These are phyloP conservation scores for Odonthalia washingtoniensis DNA, from an alignment of 31 red algal genomes.

Conservation along the genomic window DNA sequence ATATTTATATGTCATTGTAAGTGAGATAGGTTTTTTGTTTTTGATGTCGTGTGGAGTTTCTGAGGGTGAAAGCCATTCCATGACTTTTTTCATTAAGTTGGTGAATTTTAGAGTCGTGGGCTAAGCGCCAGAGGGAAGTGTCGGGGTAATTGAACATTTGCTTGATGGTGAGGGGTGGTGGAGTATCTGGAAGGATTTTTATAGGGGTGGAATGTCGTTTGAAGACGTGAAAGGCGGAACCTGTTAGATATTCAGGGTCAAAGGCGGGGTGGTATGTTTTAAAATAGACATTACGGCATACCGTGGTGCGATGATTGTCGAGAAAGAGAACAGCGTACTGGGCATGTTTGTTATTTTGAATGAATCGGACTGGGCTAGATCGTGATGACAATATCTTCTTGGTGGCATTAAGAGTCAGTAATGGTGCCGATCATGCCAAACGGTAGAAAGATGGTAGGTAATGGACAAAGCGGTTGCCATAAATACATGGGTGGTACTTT, in stretches of 20 bases:
- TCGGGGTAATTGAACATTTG: not conserved
- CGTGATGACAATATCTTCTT: not conserved
- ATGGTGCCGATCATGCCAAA: too few relatives aligned
- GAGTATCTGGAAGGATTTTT: not conserved
- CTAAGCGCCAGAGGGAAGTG: not conserved
- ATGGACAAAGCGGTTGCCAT: not conserved
- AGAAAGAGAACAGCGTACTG: not conserved
- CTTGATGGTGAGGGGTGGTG: not conserved
- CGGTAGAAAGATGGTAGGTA: not conserved
- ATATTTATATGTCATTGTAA: slow-evolving; percentile 40
- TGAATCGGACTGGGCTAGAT: not conserved
- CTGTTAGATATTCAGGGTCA: too few relatives aligned
- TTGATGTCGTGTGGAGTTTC: not conserved
- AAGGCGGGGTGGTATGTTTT: not conserved
- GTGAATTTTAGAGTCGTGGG: not conserved
- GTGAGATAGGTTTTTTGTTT: too few relatives aligned
- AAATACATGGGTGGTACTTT: not conserved
- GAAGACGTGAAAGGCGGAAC: not conserved
- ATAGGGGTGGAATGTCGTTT: not conserved
- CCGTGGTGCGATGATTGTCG: not conserved
- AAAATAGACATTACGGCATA: not conserved
- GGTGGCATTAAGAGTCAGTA: not conserved
- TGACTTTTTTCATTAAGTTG: not conserved
- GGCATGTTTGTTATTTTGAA: not conserved
- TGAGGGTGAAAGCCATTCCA: not conserved